Evolutionary conservation across 2,329 filamentous ascomycete genomes (phyloP), one percentile per base, ranked within the genome.

Genomic region (Thermoascus crustaceus): DNA sequence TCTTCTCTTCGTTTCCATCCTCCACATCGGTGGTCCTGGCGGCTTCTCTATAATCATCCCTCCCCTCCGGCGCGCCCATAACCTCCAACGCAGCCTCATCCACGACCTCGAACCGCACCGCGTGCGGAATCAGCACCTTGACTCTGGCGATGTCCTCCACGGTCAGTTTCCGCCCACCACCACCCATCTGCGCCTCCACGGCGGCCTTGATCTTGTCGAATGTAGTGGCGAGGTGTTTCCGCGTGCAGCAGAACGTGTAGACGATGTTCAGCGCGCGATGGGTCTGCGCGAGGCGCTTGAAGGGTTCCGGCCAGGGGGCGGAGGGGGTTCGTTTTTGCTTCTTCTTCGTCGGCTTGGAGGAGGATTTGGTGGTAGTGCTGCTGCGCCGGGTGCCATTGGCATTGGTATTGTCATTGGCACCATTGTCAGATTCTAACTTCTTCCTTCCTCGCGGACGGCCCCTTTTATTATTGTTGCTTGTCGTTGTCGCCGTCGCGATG

Each of bases 171-270:
- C 76, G 73, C 1, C 55, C 56, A 49, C 82, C 80, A 1, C 55
- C 56, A 49, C 82, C 80, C 41, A 79, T 87, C 53, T 95, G 86
- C 0, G 75, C 76, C 58, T 95, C 86, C 1, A 96, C 89, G 0
- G 89, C 76, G 6, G 78, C 75, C 48, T 80, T 86, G 30, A 98
- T 83, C 4, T 82, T 94, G 10, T 91, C 83, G 46, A 95, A 86
- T 0, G 89, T 95, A 0, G 91, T 96, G 1, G 85, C 80, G 18
- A 96, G 72, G 50, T 96, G 85, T 55, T 94, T 95, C 30, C 91
- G 79, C 1, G 89, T 89, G 55, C 80, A 91, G 64, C 86, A 94
- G 55, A 98, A 96, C 0, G 91, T 96, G 50, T 86, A 94, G 1
- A 96, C 86, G 2, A 96, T 66, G 49, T 94, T 98, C 40, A 98